phyloP scores from a whole-genome alignment of 1,284 basidiomycete species.

The Microstroma glucosiphilum region DNA sequence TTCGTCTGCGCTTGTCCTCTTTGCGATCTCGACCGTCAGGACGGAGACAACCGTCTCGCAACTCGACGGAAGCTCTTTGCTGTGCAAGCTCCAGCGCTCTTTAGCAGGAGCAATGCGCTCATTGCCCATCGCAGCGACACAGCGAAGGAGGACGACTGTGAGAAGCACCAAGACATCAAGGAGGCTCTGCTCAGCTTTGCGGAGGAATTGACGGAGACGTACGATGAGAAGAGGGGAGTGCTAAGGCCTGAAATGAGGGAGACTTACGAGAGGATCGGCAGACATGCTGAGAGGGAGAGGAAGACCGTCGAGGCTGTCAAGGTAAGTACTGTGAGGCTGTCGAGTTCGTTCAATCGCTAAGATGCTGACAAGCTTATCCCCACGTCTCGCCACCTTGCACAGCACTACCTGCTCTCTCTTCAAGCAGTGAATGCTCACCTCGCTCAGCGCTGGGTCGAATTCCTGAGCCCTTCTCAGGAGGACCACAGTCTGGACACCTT shows the following conservation, averaged over 20 bases:
- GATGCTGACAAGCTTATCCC: too few species aligned
- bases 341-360: not conserved
- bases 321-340: not conserved
- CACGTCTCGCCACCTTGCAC: slow-evolving; percentile 6
- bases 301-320: not conserved
- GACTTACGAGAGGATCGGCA: slow-evolving; percentile 25
- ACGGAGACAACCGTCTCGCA: slow-evolving; percentile 26
- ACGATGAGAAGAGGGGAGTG: slow-evolving; percentile 17
- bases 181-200: slow-evolving; percentile 27
- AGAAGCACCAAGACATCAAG: slow-evolving; percentile 35
- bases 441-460: not conserved
- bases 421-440: not conserved
- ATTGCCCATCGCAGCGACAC: slow-evolving; percentile 18
- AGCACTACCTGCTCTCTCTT: slow-evolving; percentile 2
- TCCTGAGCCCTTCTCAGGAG: not conserved
- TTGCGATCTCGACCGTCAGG: slow-evolving; percentile 34
- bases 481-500: slow-evolving; percentile 23
- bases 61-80: slow-evolving; percentile 23
- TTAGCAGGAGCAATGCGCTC: slow-evolving; percentile 38
- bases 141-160: slow-evolving; percentile 5
- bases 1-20: slow-evolving; percentile 42
- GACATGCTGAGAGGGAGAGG: slow-evolving; percentile 16
- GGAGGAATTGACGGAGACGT: slow-evolving; percentile 31
- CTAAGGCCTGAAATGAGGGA: slow-evolving; percentile 41
- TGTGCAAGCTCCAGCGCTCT: slow-evolving; percentile 31